A percentile compares a stretch with the other conserved stretches of the same genome.
These are phyloP conservation scores for Trichopus zeylanicus DNA, from an alignment of 116 monocot genomes.

Conservation along the genomic window DNA sequence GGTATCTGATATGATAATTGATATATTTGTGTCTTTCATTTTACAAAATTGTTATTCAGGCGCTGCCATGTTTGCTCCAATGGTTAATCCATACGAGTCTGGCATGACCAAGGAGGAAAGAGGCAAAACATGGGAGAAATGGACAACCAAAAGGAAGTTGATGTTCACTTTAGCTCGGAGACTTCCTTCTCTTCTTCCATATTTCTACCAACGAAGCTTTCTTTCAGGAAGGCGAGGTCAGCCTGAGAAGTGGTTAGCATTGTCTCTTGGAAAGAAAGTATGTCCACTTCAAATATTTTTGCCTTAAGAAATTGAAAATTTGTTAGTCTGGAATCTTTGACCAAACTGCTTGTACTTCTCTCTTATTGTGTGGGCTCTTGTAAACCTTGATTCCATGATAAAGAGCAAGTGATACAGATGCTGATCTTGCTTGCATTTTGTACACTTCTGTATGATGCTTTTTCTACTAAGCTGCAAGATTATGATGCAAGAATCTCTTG, in stretches of 20 bases:
- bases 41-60: conserved; percentile 30
- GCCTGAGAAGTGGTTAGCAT: conserved; percentile 64
- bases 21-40: conserved; percentile 1
- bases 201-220: conserved; percentile 66
- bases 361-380: no score
- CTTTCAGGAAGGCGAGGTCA: conserved; percentile 79
- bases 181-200: conserved; percentile 72
- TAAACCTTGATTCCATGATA: no score
- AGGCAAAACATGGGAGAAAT: conserved; percentile 75
- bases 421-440: no score
- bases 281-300: conserved; percentile 1
- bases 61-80: conserved; percentile 83
- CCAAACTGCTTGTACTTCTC: no score
- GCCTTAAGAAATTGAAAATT: no score
- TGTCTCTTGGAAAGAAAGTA: conserved; percentile 84
- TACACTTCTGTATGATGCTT: no score
- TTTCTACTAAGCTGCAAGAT: no score
- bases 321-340: no score
- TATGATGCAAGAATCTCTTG: no score
- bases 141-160: conserved; percentile 75
- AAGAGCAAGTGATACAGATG: no score
- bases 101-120: conserved; percentile 81
- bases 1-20: not conserved
- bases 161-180: conserved; percentile 79
- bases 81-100: conserved; percentile 81